Evolutionary conservation across 2,329 filamentous ascomycete species (phyloP), one percentile per base, ranked within the genome.

Genomic region (Botrytis pseudocinerea): DNA sequence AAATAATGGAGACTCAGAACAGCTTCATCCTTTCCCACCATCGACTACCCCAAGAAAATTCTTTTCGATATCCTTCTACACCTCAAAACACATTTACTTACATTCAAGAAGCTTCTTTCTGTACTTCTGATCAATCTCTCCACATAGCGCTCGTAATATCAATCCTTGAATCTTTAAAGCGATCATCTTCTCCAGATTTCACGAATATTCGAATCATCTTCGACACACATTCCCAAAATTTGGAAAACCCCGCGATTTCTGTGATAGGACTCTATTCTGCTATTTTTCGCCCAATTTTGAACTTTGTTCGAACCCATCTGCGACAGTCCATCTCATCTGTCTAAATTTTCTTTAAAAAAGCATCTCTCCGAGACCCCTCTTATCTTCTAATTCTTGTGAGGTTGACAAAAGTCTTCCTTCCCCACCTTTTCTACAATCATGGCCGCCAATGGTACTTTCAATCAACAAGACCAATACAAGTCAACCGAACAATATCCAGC

Each of bases 381-480:
- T 32, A 72, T 75, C 54, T 75, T 66, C 62, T 70, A 70, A 74
- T 74, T 74, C 35, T 71, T 65, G 73, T 72, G 74, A 78, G 76
- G 75, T 77, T 65, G 76, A 77, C 76, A 72, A 72, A 74, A 71
- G 61, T 65, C 60, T 44, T 54, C 75, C 76, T 75, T 73, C 75
- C 74, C 77, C 74, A 75, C 69, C 66, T 69, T 60, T 54, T 72
- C 54, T 46, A 68, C 28, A 76, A 78, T 51, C 73, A 80, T 81
- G 79, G 78, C 79, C 32, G 80, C 80, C 78, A 82, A 81, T 77
- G 80, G 80, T 73, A 80, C 73, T 76, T 81, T 80, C 76, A 69
- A 75, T 46, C 78, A 81, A 74, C 79, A 81, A 76, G 79, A 81
- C 51, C 79, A 80, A 73, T 80, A 80, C 78, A 81, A 80, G 76